Percentiles rank a stretch among this genome's conserved stretches.
These are phyloP conservation scores for Nemania sp. DNA, from an alignment of 2,329 filamentous ascomycete genomes.

Conservation along the genomic window DNA sequence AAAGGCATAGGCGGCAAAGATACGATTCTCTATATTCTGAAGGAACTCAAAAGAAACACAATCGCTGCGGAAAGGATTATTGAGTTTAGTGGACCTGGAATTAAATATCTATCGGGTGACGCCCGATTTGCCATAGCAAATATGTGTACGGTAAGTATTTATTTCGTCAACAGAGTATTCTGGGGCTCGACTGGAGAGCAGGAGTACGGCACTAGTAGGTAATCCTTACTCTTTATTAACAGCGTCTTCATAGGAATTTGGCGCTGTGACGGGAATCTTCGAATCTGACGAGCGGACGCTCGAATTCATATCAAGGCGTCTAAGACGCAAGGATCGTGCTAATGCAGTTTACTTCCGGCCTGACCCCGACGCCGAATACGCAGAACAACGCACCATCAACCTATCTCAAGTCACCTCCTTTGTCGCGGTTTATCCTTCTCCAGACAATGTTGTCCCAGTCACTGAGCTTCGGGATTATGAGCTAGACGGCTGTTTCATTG, in stretches of 20 bases:
- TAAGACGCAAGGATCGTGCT: constrained; percentile 51
- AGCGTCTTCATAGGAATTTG: constrained; percentile 51
- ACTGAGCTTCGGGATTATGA: constrained; percentile 48
- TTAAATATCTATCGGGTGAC: constrained; percentile 55
- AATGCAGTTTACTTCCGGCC: constrained; percentile 55
- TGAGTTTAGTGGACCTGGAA: constrained; percentile 58
- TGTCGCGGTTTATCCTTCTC: constrained; percentile 56
- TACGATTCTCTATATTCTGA: constrained; percentile 58
- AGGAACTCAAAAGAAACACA: constrained; percentile 59
- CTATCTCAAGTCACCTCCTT: constrained; percentile 54
- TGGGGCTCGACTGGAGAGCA: not conserved
- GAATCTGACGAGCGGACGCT: constrained; percentile 55
- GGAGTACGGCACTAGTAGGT: not conserved
- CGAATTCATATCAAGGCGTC: constrained; percentile 52
- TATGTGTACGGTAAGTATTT: constrained; percentile 54
- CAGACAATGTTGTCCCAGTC: constrained; percentile 59
- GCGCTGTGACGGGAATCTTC: constrained; percentile 58
- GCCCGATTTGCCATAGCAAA: constrained; percentile 61
- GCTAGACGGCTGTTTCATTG: constrained; percentile 60
- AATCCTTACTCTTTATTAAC: not conserved
- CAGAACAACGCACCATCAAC: constrained; percentile 53
- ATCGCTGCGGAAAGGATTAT: constrained; percentile 59
- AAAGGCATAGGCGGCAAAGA: constrained; percentile 59
- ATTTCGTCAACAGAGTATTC: not conserved
- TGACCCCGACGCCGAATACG: constrained; percentile 56